Base-by-base conservation (phyloP, 306 rosid species). In the Cicer bijugum region DNA sequence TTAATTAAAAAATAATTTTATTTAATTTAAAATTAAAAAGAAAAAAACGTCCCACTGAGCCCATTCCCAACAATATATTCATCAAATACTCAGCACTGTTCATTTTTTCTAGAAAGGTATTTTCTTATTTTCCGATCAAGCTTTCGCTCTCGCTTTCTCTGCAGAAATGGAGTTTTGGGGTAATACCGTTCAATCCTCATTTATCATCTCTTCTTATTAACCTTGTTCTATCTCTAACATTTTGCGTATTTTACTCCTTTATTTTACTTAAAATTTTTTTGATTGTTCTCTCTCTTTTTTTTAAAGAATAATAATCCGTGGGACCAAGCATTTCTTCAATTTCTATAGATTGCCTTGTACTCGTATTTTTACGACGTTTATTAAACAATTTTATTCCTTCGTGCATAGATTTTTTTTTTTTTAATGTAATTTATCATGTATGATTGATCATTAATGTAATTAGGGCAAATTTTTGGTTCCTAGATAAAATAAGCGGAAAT, bases 161-260 rank as follows among this genome's bases (percentile, higher is more conserved):
- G 66, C 55, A 71, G 37, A 9, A 23, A 71, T 71, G 76, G 67
- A 71, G 14, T 71, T 71, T 71, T 71, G 76, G 76, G 76, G 76
- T 71, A 71, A 71, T 50, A 6, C 64, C 12, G 14, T 70, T 4
- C 19, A 52, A 39, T 9, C 60, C 40, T 53, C 65, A 3, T 7
- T 44, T 66, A 56, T 66, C 40, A 44, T 11, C n/a, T 50, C 28
- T 48, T 28, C n/a, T 33, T 6, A 1, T 50, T 19, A 12, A 1
- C 58, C 8, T 46, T n/a, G 17, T 2, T 39, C 3, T 42, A 6
- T 19, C 47, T 46, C 23, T 47, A 4, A 12, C 6, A 6, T 44
- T 46, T 67, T 35, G 37, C 33, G 7, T 6, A 38, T 14, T 39
- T 5, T 9, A 1, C 4, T 5, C 37, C 1, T 12, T 40, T 7